phyloP scores from a whole-genome alignment of 2,329 filamentous ascomycete species.

The Aspergillus sp. region DNA sequence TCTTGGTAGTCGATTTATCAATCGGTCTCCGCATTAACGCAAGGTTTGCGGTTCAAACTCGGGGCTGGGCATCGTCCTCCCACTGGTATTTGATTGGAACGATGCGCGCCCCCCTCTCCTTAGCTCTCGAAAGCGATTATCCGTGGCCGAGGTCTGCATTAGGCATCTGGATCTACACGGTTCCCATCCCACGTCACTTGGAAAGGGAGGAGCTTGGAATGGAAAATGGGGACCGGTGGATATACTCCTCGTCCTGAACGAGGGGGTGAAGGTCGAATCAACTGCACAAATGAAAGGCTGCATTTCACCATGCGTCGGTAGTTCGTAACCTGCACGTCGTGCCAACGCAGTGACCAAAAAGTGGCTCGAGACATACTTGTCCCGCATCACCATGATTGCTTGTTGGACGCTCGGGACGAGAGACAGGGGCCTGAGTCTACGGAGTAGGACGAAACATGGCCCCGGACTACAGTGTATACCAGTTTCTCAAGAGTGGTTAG shows the following conservation, averaged over 20 bases:
- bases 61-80: not conserved
- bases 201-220: not conserved
- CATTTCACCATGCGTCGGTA: not conserved
- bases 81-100: not conserved
- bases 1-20: not conserved
- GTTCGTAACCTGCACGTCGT: conserved; percentile 1
- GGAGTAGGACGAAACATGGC: too few species aligned
- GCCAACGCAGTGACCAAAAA: conserved; percentile 8
- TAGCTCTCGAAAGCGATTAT: not conserved
- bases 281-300: not conserved
- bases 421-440: too few species aligned
- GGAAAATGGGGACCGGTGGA: not conserved
- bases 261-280: too few species aligned
- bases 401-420: conserved; percentile 1
- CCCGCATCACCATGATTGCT: conserved; percentile 11
- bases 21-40: conserved; percentile 5
- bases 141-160: conserved; percentile 9
- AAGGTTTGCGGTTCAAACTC: conserved; percentile 1
- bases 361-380: conserved; percentile 5
- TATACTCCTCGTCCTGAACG: too few species aligned
- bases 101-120: not conserved
- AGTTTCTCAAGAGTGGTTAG: not conserved
- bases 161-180: not conserved
- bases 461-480: too few species aligned
- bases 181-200: conserved; percentile 3